These are phyloP conservation scores for Haplographium delicatum DNA, from an alignment of 495 filamentous ascomycete genomes.

Conservation along the genomic window DNA sequence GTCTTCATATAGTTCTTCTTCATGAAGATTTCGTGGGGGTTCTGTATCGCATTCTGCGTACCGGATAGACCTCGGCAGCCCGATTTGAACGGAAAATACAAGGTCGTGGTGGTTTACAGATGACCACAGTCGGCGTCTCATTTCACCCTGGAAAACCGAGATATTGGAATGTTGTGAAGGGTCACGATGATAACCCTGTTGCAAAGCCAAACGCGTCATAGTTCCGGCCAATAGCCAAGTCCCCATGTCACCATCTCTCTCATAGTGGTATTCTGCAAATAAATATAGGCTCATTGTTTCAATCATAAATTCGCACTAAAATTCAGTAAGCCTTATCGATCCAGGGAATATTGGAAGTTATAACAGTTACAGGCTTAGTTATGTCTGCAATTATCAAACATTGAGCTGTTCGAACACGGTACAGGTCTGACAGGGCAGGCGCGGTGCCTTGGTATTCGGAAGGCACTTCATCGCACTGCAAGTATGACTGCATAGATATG, in stretches of 20 bases:
- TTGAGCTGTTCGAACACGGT: slow-evolving; percentile 25
- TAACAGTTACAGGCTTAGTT: slow-evolving; percentile 31
- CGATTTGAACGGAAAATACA: slow-evolving; percentile 15
- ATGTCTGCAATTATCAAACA: slow-evolving; percentile 41
- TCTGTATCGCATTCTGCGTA: slow-evolving; percentile 20
- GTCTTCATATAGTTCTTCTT: slow-evolving; percentile 20
- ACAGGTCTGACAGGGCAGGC: slow-evolving; percentile 14
- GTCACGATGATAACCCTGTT: slow-evolving; percentile 55
- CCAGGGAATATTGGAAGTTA: background rate
- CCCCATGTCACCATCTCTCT: slow-evolving; percentile 40
- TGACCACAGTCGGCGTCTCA: slow-evolving; percentile 53
- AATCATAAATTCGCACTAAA: slow-evolving; percentile 30
- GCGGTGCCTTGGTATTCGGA: slow-evolving; percentile 24
- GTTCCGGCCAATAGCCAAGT: slow-evolving; percentile 44
- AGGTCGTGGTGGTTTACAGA: slow-evolving; percentile 22
- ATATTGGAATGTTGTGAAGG: slow-evolving; percentile 42
- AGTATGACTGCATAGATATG: slow-evolving; percentile 35
- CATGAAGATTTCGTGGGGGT: slow-evolving; percentile 14
- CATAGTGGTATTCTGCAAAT: slow-evolving; percentile 38
- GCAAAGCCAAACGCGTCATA: slow-evolving; percentile 45
- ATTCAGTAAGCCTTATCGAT: background rate
- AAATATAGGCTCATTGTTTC: slow-evolving; percentile 44
- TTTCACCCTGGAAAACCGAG: slow-evolving; percentile 49
- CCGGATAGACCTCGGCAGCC: slow-evolving; percentile 13
- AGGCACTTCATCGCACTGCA: slow-evolving; percentile 26